Evolutionary conservation across 371 early-diverging fungal species (phyloP).

Genomic region (Mortierella sp.): DNA sequence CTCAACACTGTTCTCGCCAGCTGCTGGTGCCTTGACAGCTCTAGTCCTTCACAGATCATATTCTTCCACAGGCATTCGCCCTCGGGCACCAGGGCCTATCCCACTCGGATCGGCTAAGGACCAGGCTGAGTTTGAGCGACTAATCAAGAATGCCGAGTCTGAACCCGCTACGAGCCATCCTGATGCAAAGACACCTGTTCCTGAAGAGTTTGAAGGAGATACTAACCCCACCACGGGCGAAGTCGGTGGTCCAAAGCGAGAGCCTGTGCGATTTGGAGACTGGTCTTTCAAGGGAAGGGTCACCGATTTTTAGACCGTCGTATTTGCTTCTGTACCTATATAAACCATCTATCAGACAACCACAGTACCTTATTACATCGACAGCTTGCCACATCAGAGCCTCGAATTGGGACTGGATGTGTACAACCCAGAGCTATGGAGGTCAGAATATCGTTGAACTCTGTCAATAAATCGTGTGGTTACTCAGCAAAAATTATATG

Average conservation of each 20-base stretch:
- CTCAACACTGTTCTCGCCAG: not conserved
- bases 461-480: too few relatives aligned
- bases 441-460: too few relatives aligned
- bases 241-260: constrained; percentile 86
- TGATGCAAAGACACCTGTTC: constrained; percentile 66
- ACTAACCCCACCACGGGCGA: constrained; percentile 87
- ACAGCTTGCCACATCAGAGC: too few relatives aligned
- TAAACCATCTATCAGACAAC: too few relatives aligned
- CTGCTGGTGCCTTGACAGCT: constrained; percentile 1
- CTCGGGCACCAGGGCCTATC: constrained; percentile 72
- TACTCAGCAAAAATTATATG: too few relatives aligned
- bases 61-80: constrained; percentile 34
- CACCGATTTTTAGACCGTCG: constrained; percentile 79
- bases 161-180: constrained; percentile 64
- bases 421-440: too few relatives aligned
- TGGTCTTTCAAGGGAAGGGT: constrained; percentile 92
- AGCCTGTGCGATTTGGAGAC: constrained; percentile 90
- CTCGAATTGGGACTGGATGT: too few relatives aligned
- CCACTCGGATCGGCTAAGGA: constrained; percentile 79
- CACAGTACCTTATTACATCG: not conserved
- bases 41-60: constrained; percentile 1
- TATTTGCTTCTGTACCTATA: not conserved
- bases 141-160: constrained; percentile 60
- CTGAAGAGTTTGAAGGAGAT: constrained; percentile 78
- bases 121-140: constrained; percentile 82